These are phyloP conservation scores for Punica granatum DNA, from an alignment of 345 rosid species.

Conservation along the genomic window DNA sequence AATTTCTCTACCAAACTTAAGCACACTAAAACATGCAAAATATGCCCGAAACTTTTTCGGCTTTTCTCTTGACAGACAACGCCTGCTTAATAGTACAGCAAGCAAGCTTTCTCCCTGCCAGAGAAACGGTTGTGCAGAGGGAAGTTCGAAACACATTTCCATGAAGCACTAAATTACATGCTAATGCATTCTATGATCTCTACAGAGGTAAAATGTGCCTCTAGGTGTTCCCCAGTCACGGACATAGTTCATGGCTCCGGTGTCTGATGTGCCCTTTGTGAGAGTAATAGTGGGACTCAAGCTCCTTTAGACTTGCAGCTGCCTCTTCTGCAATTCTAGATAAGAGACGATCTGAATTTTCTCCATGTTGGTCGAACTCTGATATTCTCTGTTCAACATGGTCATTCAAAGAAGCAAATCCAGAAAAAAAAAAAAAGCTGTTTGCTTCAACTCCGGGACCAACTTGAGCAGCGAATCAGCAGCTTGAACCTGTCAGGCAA, in stretches of 20 bases:
- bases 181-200: not conserved
- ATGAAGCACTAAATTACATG: not conserved
- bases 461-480: slow-evolving; percentile 81
- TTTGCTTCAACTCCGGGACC: slow-evolving; percentile 84
- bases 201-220: not conserved
- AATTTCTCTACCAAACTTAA: too few species aligned
- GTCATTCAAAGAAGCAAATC: slow-evolving; percentile 87
- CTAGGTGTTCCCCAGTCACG: not conserved
- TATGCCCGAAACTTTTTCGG: too few species aligned
- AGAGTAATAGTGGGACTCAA: slow-evolving; percentile 75
- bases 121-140: not conserved
- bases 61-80: too few species aligned
- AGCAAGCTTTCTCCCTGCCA: not conserved
- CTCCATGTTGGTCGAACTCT: slow-evolving; percentile 57
- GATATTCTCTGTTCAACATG: slow-evolving; percentile 70
- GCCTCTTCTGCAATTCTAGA: slow-evolving; percentile 77
- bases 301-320: slow-evolving; percentile 82
- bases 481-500: slow-evolving; percentile 62
- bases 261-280: slow-evolving; percentile 29
- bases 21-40: too few species aligned
- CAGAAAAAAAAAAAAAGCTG: slow-evolving; percentile 81
- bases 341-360: slow-evolving; percentile 49
- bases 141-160: not conserved
- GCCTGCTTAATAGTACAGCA: too few species aligned
- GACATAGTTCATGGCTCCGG: not conserved